These are phyloP conservation scores for Akebia trifoliata DNA, from an alignment of 164 flowering plant genomes.

Conservation along the genomic window DNA sequence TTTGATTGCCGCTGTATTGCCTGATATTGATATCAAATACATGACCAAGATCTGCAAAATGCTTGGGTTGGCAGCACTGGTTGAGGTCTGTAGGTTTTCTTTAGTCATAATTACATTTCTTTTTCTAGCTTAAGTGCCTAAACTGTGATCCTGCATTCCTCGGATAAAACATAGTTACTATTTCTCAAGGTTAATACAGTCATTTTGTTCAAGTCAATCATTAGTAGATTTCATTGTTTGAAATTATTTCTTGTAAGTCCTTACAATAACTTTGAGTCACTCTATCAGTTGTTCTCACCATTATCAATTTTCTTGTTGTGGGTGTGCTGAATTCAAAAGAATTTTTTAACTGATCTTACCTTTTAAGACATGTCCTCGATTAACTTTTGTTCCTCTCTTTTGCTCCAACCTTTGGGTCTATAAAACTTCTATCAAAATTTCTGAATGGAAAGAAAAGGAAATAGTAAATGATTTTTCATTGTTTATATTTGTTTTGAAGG, in stretches of 20 bases:
- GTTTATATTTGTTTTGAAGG: constrained; percentile 37
- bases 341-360: too few species aligned
- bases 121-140: background rate
- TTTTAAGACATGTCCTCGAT: too few species aligned
- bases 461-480: background rate
- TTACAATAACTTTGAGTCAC: background rate
- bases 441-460: too few species aligned
- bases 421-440: too few species aligned
- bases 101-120: background rate
- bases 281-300: background rate
- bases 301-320: too few species aligned
- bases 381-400: too few species aligned
- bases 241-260: too few species aligned
- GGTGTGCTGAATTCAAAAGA: too few species aligned
- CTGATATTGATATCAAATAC: constrained; percentile 81
- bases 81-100: constrained; percentile 60
- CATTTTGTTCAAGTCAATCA: background rate
- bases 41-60: constrained; percentile 84
- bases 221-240: too few species aligned
- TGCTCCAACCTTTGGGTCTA: too few species aligned
- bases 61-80: constrained; percentile 77
- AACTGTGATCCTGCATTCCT: background rate
- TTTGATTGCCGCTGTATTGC: constrained; percentile 87
- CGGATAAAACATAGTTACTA: background rate
- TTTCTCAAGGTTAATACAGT: too few species aligned